A percentile compares a stretch with the other conserved stretches of the same genome.
Conservation (phyloP, 2,329 filamentous ascomycete genomes). For the Ploettnerulaceae sp. region DNA sequence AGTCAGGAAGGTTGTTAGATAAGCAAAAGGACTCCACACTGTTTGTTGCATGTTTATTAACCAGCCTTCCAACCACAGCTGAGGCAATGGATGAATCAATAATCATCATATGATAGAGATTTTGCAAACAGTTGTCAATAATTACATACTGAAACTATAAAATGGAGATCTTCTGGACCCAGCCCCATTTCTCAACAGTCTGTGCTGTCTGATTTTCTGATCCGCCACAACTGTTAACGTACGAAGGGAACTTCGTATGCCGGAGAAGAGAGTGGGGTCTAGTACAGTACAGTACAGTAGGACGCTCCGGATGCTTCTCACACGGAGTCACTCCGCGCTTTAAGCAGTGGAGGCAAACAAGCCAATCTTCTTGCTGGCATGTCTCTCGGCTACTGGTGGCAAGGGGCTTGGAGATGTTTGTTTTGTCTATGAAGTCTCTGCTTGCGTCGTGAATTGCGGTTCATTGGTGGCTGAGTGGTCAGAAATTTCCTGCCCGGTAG, state of each 20-base stretch:
- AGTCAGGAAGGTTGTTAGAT: background rate
- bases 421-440: conserved; percentile 4
- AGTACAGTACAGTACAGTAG: too few relatives aligned
- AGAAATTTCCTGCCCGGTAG: conserved; percentile 5
- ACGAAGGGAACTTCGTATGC: background rate
- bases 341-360: conserved; percentile 7
- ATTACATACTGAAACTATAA: background rate
- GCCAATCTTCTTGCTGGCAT: conserved; percentile 10
- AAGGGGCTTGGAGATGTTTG: too few relatives aligned
- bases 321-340: too few relatives aligned
- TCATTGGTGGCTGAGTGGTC: conserved; percentile 10
- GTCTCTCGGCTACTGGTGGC: too few relatives aligned
- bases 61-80: conserved; percentile 6
- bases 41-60: too few relatives aligned
- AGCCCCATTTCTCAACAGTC: conserved; percentile 11
- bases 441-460: conserved; percentile 8
- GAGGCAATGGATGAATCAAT: background rate
- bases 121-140: too few relatives aligned
- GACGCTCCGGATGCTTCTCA: too few relatives aligned
- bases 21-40: background rate
- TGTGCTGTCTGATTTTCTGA: too few relatives aligned
- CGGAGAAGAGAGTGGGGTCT: too few relatives aligned
- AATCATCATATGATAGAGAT: too few relatives aligned
- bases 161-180: conserved; percentile 2
- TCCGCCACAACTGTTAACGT: too few relatives aligned